Conservation (phyloP, 305 asterid species). For the Plantago rigida region DNA sequence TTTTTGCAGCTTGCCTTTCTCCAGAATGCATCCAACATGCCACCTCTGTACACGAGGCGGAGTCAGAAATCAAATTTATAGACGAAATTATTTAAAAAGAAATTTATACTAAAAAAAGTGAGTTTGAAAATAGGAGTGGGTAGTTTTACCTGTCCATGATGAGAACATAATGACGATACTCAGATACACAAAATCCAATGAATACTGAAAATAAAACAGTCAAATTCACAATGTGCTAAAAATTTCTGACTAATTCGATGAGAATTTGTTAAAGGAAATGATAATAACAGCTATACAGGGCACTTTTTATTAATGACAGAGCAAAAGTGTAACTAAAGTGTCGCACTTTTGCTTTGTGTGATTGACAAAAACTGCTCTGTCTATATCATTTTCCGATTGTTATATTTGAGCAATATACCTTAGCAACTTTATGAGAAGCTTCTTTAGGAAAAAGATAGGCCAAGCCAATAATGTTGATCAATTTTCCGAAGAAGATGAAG, state of each 20-base stretch:
- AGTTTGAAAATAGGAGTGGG: not conserved
- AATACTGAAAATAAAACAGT: conserved; percentile 46
- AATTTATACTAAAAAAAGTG: not conserved
- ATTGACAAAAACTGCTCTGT: too few relatives aligned
- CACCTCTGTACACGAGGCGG: conserved; percentile 46
- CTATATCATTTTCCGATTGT: too few relatives aligned
- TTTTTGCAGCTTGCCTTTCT: conserved; percentile 91
- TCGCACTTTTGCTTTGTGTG: too few relatives aligned
- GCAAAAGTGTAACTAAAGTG: too few relatives aligned
- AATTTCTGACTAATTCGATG: too few relatives aligned
- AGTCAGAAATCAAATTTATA: not conserved
- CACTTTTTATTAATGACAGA: too few relatives aligned
- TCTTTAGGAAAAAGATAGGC: conserved; percentile 74
- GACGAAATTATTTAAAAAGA: not conserved
- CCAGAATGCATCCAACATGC: conserved; percentile 97
- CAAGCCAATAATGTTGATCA: conserved; percentile 73
- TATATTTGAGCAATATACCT: conserved; percentile 30
- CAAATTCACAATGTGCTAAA: too few relatives aligned
- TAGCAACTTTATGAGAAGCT: conserved; percentile 75
- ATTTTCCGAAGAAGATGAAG: conserved; percentile 83
- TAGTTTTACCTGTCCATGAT: conserved; percentile 68
- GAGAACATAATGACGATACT: conserved; percentile 74
- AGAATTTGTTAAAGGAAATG: too few relatives aligned
- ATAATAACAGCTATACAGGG: too few relatives aligned
- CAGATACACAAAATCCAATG: conserved; percentile 87